Base-by-base conservation (phyloP, 2,329 filamentous ascomycete genomes). In the Hypomyces perniciosus region DNA sequence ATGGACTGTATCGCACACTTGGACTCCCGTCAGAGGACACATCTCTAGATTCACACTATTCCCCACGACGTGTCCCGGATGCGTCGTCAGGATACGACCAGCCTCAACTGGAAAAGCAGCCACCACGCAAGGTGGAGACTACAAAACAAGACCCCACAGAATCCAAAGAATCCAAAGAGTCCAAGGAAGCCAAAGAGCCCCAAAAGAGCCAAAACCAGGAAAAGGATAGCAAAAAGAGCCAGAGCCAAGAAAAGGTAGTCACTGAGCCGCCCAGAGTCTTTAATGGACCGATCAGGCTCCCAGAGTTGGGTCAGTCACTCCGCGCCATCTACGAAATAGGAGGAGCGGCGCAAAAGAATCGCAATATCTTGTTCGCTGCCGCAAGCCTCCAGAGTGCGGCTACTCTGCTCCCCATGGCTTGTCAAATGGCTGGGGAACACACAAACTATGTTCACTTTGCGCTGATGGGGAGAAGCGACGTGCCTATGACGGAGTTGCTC, bases 401-500 rank as follows among this genome's bases (percentile, higher is more conserved):
- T 0, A 78, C 79, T 31, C 66, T 96, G 48, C 72, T 96, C 31
- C 90, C 90, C 1, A 74, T 96, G 63, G 89, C 91, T 5, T 97
- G 93, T 67, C 81, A 88, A 60, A 96, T 96, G 91, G 84, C 84
- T 6, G 67, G 67, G 26, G 78, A 83, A 66, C 76, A 79, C 50
- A 75, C 79, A 52, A 95, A 83, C 61, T 78, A 83, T 55, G 90
- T 96, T 7, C 92, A 97, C 65, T 85, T 95, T 63, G 85, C 81
- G 0, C 69, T 97, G 4, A 78, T 95, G 70, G 86, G 90, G 45
- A 78, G 85, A 53, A 85, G 84, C 53, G 79, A 84, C 9, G 78
- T 96, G 46, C 72, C 80, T 0, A 68, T 95, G 46, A 76, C 83
- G 10, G 80, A 87, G 33, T 73, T 97, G 31, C 76, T 85, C 59